These are phyloP conservation scores for Pseudogymnoascus sp. DNA, from an alignment of 2,329 filamentous ascomycete species.

Conservation along the genomic window DNA sequence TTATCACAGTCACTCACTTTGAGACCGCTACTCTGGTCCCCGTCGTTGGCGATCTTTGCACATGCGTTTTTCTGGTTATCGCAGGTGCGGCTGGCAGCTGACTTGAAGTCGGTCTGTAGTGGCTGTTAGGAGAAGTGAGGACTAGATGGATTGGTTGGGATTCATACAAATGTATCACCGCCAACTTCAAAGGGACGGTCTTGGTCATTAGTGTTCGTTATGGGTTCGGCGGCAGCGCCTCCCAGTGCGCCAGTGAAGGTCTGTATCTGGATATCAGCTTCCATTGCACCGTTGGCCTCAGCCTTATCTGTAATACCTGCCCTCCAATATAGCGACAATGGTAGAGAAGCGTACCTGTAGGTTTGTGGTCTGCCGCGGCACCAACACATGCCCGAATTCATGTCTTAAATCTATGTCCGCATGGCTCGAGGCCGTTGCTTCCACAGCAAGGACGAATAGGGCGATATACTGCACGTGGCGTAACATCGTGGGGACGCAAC, in stretches of 20 bases:
- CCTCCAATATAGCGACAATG: background rate
- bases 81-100: slow-evolving; percentile 37
- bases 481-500: background rate
- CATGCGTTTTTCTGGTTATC: slow-evolving; percentile 43
- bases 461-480: slow-evolving; percentile 4
- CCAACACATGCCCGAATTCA: background rate
- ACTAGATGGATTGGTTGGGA: background rate
- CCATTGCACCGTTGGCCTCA: background rate
- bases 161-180: slow-evolving; percentile 36
- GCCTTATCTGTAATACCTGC: background rate
- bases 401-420: slow-evolving; percentile 2
- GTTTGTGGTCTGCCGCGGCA: background rate
- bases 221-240: slow-evolving; percentile 28
- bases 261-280: slow-evolving; percentile 27
- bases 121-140: background rate
- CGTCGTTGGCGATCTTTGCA: slow-evolving; percentile 35
- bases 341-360: background rate
- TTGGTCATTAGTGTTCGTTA: slow-evolving; percentile 33
- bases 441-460: background rate
- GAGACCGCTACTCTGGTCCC: slow-evolving; percentile 16
- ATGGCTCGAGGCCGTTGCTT: slow-evolving; percentile 6
- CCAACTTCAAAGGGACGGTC: slow-evolving; percentile 35
- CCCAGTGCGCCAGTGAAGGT: slow-evolving; percentile 34
- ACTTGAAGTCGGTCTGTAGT: slow-evolving; percentile 33
- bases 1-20: slow-evolving; percentile 33